Evolutionary conservation across 129 eudicot genomes (phyloP).

Genomic region (Tagetes erecta): DNA sequence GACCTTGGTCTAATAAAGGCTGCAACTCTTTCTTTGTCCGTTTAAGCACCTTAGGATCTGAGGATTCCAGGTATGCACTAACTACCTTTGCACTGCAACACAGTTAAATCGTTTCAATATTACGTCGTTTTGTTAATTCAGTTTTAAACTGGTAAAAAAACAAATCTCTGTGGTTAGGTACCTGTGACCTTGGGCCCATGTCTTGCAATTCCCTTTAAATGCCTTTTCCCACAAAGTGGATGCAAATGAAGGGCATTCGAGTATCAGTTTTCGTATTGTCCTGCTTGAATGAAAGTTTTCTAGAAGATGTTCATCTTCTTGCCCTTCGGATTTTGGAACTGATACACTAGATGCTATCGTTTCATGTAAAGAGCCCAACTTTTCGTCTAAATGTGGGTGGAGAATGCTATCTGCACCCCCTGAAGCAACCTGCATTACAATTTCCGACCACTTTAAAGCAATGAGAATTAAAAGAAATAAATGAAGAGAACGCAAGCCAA

Average conservation of each 20-base stretch:
- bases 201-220: conserved; percentile 64
- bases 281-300: conserved; percentile 89
- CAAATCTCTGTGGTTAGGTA: conserved; percentile 7
- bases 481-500: background rate
- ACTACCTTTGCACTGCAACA: conserved; percentile 67
- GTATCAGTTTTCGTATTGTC: conserved; percentile 64
- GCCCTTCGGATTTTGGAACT: conserved; percentile 54
- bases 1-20: conserved; percentile 64
- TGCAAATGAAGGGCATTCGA: conserved; percentile 84
- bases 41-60: conserved; percentile 47
- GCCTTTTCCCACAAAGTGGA: conserved; percentile 67
- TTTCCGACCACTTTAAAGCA: background rate
- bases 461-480: background rate
- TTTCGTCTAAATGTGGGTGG: conserved; percentile 59
- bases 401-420: conserved; percentile 85
- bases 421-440: conserved; percentile 60
- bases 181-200: conserved; percentile 95
- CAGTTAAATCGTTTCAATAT: background rate
- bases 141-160: background rate
- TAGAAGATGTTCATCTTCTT: conserved; percentile 67
- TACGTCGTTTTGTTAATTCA: background rate
- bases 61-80: conserved; percentile 67
- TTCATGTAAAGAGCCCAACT: conserved; percentile 58
- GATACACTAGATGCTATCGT: conserved; percentile 58
- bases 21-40: conserved; percentile 70